Conservation (phyloP, 495 filamentous ascomycete species). For the Chaetomidium leptoderma region DNA sequence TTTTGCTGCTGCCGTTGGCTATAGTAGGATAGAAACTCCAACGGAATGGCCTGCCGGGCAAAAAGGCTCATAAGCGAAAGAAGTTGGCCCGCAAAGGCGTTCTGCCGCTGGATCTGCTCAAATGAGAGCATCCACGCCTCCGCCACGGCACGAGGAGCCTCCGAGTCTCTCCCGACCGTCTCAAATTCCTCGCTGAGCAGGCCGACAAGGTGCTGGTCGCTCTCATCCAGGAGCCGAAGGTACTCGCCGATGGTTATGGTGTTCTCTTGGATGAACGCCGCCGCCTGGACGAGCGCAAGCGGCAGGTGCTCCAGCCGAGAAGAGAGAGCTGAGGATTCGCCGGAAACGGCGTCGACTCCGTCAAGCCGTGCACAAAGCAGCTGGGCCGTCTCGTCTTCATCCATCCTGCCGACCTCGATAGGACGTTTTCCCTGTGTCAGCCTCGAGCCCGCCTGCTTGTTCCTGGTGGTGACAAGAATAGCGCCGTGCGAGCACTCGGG, state of each 20-base stretch:
- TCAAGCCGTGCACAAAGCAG: constrained; percentile 19
- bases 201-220: constrained; percentile 23
- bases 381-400: constrained; percentile 23
- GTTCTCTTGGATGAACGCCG: constrained; percentile 46
- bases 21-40: constrained; percentile 30
- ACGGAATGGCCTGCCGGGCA: constrained; percentile 42
- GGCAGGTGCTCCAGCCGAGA: constrained; percentile 40
- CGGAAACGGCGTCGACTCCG: background rate
- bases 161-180: constrained; percentile 28
- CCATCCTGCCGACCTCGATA: constrained; percentile 34
- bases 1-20: constrained; percentile 14
- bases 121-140: constrained; percentile 41
- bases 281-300: constrained; percentile 48
- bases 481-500: constrained; percentile 36
- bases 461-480: constrained; percentile 42
- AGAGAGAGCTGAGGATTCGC: constrained; percentile 29
- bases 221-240: constrained; percentile 30
- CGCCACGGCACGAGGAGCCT: constrained; percentile 30
- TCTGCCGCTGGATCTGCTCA: constrained; percentile 36
- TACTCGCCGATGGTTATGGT: constrained; percentile 30
- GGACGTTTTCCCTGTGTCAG: constrained; percentile 16
- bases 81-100: constrained; percentile 39
- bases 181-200: constrained; percentile 28
- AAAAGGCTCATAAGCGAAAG: constrained; percentile 45
- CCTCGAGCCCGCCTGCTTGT: constrained; percentile 29